phyloP scores from a whole-genome alignment of 148 eudicot species.

The Rhododendron kiyosumense region DNA sequence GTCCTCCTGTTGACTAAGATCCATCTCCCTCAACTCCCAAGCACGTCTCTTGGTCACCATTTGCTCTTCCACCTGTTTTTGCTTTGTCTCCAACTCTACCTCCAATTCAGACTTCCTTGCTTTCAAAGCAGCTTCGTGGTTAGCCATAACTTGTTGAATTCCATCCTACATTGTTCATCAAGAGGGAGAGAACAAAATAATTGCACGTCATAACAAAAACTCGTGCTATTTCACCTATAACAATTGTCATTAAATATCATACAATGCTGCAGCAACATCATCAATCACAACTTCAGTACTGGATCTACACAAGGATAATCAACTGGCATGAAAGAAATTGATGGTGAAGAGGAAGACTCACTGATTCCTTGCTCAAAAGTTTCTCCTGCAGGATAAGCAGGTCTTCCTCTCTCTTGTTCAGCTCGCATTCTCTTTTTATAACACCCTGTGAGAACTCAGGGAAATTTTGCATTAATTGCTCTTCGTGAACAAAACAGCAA shows the following conservation, averaged over 20 bases:
- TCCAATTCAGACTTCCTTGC: constrained; percentile 47
- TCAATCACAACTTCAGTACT: background rate
- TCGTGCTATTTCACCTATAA: background rate
- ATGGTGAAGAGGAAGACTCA: constrained; percentile 22
- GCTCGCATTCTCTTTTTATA: constrained; percentile 47
- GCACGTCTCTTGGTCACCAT: constrained; percentile 70
- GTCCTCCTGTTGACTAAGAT: constrained; percentile 68
- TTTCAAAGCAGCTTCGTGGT: constrained; percentile 56
- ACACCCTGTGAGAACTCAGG: constrained; percentile 42
- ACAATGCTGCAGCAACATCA: background rate
- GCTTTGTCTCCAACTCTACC: constrained; percentile 51
- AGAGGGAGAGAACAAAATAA: constrained; percentile 6
- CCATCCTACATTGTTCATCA: constrained; percentile 42
- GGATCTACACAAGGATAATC: background rate
- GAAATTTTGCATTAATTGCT: background rate
- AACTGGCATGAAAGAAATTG: background rate
- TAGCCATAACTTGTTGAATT: constrained; percentile 43
- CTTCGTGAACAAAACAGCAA: background rate
- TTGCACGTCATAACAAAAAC: background rate
- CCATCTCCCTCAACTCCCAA: constrained; percentile 87
- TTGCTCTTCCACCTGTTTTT: constrained; percentile 60
- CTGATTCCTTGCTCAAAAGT: constrained; percentile 57
- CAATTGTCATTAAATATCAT: background rate
- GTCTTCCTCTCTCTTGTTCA: constrained; percentile 69
- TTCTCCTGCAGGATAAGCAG: constrained; percentile 54